Conservation (phyloP, 2,329 filamentous ascomycete species). For the Sarocladium strictum region DNA sequence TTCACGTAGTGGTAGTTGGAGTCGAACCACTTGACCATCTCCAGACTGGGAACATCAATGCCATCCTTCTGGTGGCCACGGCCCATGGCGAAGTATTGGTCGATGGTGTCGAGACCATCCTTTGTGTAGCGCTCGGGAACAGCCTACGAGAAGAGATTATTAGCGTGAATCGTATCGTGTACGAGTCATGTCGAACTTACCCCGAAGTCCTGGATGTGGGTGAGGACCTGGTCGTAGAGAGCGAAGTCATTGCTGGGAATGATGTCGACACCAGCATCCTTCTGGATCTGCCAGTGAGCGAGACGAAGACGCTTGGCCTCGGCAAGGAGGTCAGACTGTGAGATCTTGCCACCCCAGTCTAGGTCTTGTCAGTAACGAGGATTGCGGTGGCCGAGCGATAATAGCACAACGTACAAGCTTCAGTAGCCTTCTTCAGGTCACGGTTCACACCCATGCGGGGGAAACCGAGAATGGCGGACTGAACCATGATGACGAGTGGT, state of each 20-base stretch:
- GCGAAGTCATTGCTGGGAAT: constrained; percentile 99
- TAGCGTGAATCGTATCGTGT: background rate
- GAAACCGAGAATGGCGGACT: constrained; percentile 87
- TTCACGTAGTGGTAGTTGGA: constrained; percentile 99
- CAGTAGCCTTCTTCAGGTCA: constrained; percentile 99
- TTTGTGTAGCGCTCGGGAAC: constrained; percentile 90
- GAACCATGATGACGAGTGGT: constrained; percentile 46
- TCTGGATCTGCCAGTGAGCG: constrained; percentile 99
- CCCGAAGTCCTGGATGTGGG: constrained; percentile 97
- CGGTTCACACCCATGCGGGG: constrained; percentile 97
- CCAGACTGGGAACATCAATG: constrained; percentile 86
- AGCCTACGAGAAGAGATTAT: constrained; percentile 46
- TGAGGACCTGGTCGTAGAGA: constrained; percentile 95
- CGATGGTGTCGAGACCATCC: constrained; percentile 78
- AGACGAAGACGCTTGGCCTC: constrained; percentile 97
- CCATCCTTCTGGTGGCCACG: constrained; percentile 95
- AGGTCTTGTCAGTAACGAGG: constrained; percentile 14
- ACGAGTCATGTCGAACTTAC: constrained; percentile 46
- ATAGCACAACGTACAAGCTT: constrained; percentile 63
- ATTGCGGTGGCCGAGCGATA: constrained; percentile 9
- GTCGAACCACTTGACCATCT: constrained; percentile 99
- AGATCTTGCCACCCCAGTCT: constrained; percentile 90
- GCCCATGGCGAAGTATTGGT: constrained; percentile 99
- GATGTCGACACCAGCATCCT: constrained; percentile 93
- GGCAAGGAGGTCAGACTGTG: constrained; percentile 79